phyloP scores from a whole-genome alignment of 1,284 basidiomycete genomes.

The Ceratobasidium sp. region DNA sequence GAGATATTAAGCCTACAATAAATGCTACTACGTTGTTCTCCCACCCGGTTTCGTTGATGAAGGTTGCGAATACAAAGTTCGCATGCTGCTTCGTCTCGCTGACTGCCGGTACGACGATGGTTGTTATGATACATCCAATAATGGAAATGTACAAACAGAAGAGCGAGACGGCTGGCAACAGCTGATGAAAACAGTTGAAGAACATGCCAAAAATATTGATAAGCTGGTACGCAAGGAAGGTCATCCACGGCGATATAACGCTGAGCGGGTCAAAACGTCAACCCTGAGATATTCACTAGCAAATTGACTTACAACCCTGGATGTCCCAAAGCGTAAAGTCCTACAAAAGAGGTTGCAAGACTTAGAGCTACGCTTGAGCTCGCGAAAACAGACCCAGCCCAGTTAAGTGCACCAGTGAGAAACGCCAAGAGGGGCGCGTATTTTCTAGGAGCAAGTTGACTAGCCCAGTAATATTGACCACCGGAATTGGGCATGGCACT shows the following conservation, averaged over 20 bases:
- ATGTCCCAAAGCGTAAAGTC: conserved; percentile 36
- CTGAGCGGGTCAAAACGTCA: conserved; percentile 8
- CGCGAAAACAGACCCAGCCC: conserved; percentile 31
- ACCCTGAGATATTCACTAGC: not conserved
- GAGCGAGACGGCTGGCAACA: conserved; percentile 16
- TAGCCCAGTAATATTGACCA: conserved; percentile 44
- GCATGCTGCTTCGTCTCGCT: conserved; percentile 30
- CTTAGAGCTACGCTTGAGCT: conserved; percentile 36
- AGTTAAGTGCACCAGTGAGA: conserved; percentile 31
- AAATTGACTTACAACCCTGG: conserved; percentile 31
- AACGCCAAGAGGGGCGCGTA: conserved; percentile 37
- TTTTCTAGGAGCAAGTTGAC: conserved; percentile 28
- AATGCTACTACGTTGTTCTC: conserved; percentile 42
- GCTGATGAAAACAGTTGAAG: conserved; percentile 21
- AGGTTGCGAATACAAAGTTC: conserved; percentile 39
- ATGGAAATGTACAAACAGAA: conserved; percentile 1
- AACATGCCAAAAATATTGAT: conserved; percentile 1
- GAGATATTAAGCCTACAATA: conserved; percentile 35
- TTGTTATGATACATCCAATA: conserved; percentile 11
- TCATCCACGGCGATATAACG: conserved; percentile 39
- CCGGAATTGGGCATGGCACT: conserved; percentile 47
- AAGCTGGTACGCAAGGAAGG: conserved; percentile 34
- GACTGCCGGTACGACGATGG: conserved; percentile 32
- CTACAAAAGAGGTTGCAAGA: conserved; percentile 35
- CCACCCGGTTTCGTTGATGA: conserved; percentile 41